Evolutionary conservation across 345 rosid species (phyloP).

Genomic region (Syzygium aromaticum): DNA sequence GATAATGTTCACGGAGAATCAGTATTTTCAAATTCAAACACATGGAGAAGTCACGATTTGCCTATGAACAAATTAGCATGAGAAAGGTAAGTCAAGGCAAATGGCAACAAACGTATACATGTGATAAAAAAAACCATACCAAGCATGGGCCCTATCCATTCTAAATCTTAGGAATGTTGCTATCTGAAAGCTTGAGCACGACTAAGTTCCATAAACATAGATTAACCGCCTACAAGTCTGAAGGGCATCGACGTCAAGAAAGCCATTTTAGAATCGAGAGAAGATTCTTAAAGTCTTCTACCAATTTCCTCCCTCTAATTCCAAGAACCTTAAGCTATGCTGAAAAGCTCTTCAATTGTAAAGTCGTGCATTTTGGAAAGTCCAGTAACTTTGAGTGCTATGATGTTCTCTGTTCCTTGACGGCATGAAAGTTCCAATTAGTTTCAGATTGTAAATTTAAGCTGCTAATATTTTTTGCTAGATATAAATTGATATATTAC

Average conservation of each 20-base stretch:
- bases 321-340: neutral
- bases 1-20: neutral
- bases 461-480: no score
- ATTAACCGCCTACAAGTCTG: fast-evolving
- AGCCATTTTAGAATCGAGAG: neutral
- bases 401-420: neutral
- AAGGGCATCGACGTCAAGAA: neutral
- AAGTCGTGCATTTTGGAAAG: neutral
- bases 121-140: neutral
- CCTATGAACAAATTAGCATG: neutral
- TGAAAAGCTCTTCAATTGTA: neutral
- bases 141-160: neutral
- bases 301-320: neutral
- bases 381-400: neutral
- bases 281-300: neutral
- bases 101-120: neutral
- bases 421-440: neutral
- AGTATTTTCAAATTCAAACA: neutral
- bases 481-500: no score
- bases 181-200: neutral
- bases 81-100: neutral
- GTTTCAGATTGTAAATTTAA: no score
- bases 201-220: neutral
- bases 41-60: neutral
- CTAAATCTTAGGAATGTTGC: neutral